Evolutionary conservation across 2,329 filamentous ascomycete species (phyloP), one percentile per base, ranked within the genome.

Genomic region (Onygenales sp.): DNA sequence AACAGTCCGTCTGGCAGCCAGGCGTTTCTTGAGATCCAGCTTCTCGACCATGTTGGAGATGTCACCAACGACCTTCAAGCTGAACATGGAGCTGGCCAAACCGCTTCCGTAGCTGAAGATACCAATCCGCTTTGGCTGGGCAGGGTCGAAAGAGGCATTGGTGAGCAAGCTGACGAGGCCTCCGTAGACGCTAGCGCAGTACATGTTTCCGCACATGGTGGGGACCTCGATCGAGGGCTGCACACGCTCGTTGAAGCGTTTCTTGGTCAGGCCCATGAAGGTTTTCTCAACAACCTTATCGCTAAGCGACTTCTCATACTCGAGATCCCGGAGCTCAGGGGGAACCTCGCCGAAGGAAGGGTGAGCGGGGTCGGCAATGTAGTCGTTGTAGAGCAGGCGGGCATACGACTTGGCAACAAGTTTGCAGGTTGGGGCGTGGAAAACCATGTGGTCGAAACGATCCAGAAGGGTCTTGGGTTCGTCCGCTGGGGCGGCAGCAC

Each of bases 341-440:
- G 88, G 80, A 39, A 92, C 86, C 60, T 89, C 86, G 56, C 81
- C 80, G 66, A 92, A 93, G 53, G 77, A 77, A 46, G 84, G 72
- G 70, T 79, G 76, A 58, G 82, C 77, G 47, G 87, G 82, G 70
- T 89, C 79, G 69, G 76, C 75, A 38, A 92, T 78, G 77, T 86
- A 93, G 75, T 93, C 88, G 69, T 92, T 89, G 80, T 93, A 93
- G 54, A 92, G 77, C 59, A 93, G 78, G 61, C 88, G 86, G 56
- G 82, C 88, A 68, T 90, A 93, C 14, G 86, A 90, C 77, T 93
- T 93, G 67, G 86, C 78, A 57, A 93, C 88, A 54, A 90, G 79
- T 78, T 93, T 93, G 85, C 88, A 93, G 59, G 84, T 92, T 42
- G 88, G 88, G 14, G 88, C 80, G 72, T 93, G 88, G 83, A 91